phyloP scores from a whole-genome alignment of 1,284 basidiomycete genomes.

The Pseudozyma pruni region DNA sequence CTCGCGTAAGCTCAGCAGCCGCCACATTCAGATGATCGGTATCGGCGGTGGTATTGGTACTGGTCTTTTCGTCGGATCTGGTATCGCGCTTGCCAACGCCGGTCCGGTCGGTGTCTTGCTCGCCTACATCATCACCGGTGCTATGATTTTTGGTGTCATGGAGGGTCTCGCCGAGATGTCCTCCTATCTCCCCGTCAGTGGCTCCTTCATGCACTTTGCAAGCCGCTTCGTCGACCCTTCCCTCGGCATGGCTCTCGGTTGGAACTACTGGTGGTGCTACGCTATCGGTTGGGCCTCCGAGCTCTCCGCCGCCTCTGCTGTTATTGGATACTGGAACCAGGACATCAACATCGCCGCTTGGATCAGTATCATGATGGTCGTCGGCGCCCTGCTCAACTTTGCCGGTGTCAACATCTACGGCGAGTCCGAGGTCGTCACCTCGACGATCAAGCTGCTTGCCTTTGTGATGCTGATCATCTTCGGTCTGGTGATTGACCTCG shows the following conservation, averaged over 20 bases:
- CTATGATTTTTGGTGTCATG: constrained; percentile 56
- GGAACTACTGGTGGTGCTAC: constrained; percentile 62
- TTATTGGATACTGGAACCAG: constrained; percentile 65
- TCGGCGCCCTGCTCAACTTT: constrained; percentile 54
- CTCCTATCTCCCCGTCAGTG: constrained; percentile 56
- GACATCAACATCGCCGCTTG: constrained; percentile 54
- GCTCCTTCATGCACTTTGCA: constrained; percentile 59
- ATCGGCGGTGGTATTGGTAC: constrained; percentile 62
- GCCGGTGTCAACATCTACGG: constrained; percentile 68
- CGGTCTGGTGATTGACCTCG: constrained; percentile 70
- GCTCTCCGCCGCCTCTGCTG: constrained; percentile 69
- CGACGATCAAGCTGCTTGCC: constrained; percentile 73
- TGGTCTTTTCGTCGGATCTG: constrained; percentile 61
- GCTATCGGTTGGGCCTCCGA: constrained; percentile 63
- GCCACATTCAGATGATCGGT: constrained; percentile 59
- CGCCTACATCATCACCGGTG: constrained; percentile 57
- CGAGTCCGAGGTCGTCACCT: constrained; percentile 73
- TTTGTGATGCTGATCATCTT: constrained; percentile 74
- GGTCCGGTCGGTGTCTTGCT: constrained; percentile 60
- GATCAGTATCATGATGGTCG: constrained; percentile 57
- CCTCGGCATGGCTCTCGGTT: constrained; percentile 75
- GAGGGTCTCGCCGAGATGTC: constrained; percentile 63
- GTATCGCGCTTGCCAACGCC: constrained; percentile 48
- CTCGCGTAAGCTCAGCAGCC: constrained; percentile 35
- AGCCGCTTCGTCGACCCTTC: constrained; percentile 73